Percentiles rank a stretch among this genome's conserved stretches.
Evolutionary conservation across 2,329 filamentous ascomycete species (phyloP).

Genomic region (Colletotrichum navitas): DNA sequence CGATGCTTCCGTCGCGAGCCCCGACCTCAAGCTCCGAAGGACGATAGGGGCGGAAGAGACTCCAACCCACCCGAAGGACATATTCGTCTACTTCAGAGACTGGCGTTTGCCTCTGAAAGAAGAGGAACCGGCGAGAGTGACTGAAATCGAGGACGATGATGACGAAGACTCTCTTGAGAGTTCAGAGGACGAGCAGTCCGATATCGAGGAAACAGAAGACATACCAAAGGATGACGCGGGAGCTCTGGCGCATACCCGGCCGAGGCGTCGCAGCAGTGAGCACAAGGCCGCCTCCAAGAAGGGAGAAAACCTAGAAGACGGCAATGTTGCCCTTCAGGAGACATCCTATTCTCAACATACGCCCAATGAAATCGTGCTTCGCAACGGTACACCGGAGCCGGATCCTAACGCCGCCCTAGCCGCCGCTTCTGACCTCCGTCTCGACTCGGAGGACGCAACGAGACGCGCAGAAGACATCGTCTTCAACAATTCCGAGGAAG

Average conservation of each 20-base stretch:
- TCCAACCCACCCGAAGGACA: constrained; percentile 13
- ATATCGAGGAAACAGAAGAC: not conserved
- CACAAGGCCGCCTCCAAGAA: not conserved
- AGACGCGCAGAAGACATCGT: not conserved
- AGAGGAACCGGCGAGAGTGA: not conserved
- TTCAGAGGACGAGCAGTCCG: not conserved
- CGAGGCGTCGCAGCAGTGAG: not conserved
- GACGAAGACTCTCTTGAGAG: not conserved
- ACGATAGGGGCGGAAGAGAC: not conserved
- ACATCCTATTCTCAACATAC: not conserved
- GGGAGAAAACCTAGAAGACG: not conserved
- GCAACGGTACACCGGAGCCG: not conserved
- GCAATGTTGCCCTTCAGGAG: accelerated
- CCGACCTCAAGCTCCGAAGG: not conserved
- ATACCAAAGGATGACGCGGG: not conserved
- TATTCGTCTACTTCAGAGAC: constrained; percentile 25
- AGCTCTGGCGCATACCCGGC: not conserved
- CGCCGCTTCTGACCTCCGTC: not conserved
- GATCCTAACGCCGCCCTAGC: not conserved
- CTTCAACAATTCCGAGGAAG: not conserved
- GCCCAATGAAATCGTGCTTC: not conserved
- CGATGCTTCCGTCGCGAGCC: not conserved
- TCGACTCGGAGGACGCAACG: not conserved
- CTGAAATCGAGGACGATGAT: not conserved
- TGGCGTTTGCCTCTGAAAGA: constrained; percentile 3